Evolutionary conservation across 2,329 filamentous ascomycete species (phyloP), one percentile per base, ranked within the genome.

Genomic region (Thelonectria blattea): DNA sequence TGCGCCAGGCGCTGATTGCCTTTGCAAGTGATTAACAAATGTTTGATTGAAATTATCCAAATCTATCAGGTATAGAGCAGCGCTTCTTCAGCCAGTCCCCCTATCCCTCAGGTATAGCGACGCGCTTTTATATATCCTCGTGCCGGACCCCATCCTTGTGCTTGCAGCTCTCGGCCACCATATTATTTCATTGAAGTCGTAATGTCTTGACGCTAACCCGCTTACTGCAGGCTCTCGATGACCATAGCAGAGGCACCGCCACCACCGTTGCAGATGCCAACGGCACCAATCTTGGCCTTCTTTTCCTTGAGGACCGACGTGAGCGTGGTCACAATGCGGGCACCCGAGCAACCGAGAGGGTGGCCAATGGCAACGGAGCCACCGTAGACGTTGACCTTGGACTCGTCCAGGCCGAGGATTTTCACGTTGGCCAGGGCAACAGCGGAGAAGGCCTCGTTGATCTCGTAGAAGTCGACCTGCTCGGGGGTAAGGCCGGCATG

Each of bases 391-490:
- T 99, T 99, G 75, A 99, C 93, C 80, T 93, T 96, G 61, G 93
- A 91, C 67, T 91, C 85, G 65, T 83, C 83, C 58, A 99, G 81
- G 63, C 83, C 85, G 42, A 99, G 88, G 56, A 98, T 78, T 86
- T 99, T 97, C 81, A 97, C 88, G 83, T 99, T 99, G 68, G 95
- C 93, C 53, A 99, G 85, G 41, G 95, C 92, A 65, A 99, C 95
- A 51, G 97, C 95, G 65, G 91, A 95, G 84, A 99, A 99, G 43
- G 95, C 95, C 84, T 99, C 95, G 83, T 99, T 99, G 84, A 99
- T 97, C 84, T 99, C 95, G 78, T 95, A 99, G 70, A 88, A 95
- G 73, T 98, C 94, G 60, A 99, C 85, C 61, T 91, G 84, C 65
- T 89, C 87, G 69, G 88, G 85, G 58, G 87, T 85, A 64, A 99